A percentile compares a stretch with the other conserved stretches of the same genome.
These are phyloP conservation scores for Tausonia pullulans DNA, from an alignment of 1,284 basidiomycete species.

Conservation along the genomic window DNA sequence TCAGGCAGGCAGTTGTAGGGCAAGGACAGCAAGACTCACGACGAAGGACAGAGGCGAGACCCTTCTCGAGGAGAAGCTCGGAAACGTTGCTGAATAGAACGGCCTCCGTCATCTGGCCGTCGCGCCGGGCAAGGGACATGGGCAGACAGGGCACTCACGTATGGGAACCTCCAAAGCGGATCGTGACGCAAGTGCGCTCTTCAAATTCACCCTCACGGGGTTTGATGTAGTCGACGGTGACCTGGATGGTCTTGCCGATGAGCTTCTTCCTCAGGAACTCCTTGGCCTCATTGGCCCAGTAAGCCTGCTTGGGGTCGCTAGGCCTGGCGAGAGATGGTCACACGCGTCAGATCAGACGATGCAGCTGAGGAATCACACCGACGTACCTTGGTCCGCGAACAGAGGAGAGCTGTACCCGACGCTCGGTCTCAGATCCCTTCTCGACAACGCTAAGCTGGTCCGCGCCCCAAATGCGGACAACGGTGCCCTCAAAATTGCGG, in stretches of 20 bases:
- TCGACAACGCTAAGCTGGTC: slow-evolving; percentile 79
- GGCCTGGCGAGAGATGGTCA: slow-evolving; percentile 40
- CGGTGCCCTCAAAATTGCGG: slow-evolving; percentile 36
- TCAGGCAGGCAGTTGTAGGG: too few species aligned
- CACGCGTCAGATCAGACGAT: slow-evolving; percentile 9
- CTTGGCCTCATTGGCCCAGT: slow-evolving; percentile 80
- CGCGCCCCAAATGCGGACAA: slow-evolving; percentile 79
- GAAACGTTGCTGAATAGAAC: slow-evolving; percentile 59
- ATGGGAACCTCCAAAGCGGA: slow-evolving; percentile 69
- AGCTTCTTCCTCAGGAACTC: slow-evolving; percentile 81
- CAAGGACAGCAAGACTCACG: slow-evolving; percentile 27
- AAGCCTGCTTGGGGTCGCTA: slow-evolving; percentile 76
- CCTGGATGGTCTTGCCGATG: slow-evolving; percentile 77
- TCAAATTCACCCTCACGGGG: slow-evolving; percentile 90
- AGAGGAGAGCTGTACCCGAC: slow-evolving; percentile 77
- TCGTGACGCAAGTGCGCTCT: slow-evolving; percentile 78
- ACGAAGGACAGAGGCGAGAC: slow-evolving; percentile 76
- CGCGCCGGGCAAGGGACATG: neutral
- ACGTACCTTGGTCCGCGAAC: slow-evolving; percentile 70
- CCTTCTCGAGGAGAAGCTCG: slow-evolving; percentile 85
- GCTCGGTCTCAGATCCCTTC: slow-evolving; percentile 59
- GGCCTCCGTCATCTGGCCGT: neutral
- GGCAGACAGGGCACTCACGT: slow-evolving; percentile 40
- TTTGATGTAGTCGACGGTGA: slow-evolving; percentile 75
- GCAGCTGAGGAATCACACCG: neutral